Evolutionary conservation across 148 eudicot genomes (phyloP).

Genomic region (Cornus kousa): DNA sequence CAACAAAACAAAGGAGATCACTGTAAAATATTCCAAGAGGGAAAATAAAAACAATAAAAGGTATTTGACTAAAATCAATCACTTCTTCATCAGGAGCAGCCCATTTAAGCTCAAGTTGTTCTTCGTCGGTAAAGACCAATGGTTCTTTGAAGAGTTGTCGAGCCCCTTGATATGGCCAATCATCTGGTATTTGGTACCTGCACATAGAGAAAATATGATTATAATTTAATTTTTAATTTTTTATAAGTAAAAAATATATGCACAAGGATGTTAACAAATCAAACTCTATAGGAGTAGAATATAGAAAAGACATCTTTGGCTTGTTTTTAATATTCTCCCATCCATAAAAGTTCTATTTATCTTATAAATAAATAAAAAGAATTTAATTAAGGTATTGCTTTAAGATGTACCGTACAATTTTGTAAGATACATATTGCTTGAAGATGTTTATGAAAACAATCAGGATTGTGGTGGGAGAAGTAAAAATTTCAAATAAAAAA

Average conservation of each 20-base stretch:
- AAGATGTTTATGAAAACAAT: too few species aligned
- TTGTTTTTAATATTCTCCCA: too few species aligned
- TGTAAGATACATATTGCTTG: too few species aligned
- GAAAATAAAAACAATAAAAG: not conserved
- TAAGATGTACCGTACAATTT: too few species aligned
- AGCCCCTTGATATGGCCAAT: constrained; percentile 96
- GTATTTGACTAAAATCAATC: constrained; percentile 11
- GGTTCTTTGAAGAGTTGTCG: constrained; percentile 88
- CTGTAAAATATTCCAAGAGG: not conserved
- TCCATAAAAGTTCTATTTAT: too few species aligned
- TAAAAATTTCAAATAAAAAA: too few species aligned
- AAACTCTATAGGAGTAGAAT: not conserved
- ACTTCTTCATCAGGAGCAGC: constrained; percentile 94
- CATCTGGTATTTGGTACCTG: constrained; percentile 88
- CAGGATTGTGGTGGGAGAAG: too few species aligned
- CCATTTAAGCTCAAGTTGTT: constrained; percentile 83
- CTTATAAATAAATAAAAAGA: too few species aligned
- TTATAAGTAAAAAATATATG: not conserved
- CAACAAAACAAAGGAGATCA: not conserved
- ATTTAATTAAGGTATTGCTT: too few species aligned
- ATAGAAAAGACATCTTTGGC: too few species aligned
- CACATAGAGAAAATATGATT: constrained; percentile 6
- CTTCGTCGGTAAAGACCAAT: constrained; percentile 56
- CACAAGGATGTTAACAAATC: not conserved
- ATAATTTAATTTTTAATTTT: not conserved